These are phyloP conservation scores for Epichloe sylvatica DNA, from an alignment of 2,329 filamentous ascomycete species.

Conservation along the genomic window DNA sequence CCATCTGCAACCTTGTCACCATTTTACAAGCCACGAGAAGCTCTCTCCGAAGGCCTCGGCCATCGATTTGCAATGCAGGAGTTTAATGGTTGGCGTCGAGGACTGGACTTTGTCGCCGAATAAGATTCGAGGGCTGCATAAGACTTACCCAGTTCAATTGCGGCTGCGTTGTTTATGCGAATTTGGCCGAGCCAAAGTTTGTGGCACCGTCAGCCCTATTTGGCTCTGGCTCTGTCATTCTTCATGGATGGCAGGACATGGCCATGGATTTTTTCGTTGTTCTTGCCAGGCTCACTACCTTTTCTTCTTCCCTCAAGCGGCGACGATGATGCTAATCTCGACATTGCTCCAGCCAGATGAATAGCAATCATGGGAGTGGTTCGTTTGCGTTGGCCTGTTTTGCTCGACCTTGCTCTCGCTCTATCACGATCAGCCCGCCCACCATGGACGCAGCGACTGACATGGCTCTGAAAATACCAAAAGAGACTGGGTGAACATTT, in stretches of 20 bases:
- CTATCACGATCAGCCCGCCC: not conserved
- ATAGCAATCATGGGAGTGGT: not conserved
- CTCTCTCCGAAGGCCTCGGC: not conserved
- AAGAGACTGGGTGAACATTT: too few relatives aligned
- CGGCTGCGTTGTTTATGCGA: not conserved
- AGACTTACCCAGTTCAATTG: too few relatives aligned
- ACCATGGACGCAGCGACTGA: not conserved
- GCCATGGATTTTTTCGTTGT: not conserved
- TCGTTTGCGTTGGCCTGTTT: not conserved
- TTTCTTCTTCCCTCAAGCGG: not conserved
- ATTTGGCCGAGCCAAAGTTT: not conserved
- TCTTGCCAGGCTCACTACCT: not conserved
- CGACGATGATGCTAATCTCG: not conserved
- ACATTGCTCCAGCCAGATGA: not conserved
- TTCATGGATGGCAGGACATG: not conserved
- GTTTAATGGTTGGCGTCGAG: not conserved
- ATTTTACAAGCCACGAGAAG: not conserved
- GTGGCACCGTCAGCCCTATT: not conserved
- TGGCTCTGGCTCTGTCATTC: not conserved
- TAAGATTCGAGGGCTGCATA: too few relatives aligned
- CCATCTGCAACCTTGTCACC: slow-evolving; percentile 8
- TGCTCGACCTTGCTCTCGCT: not conserved
- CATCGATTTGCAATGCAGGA: not conserved
- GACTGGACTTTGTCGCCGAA: not conserved
- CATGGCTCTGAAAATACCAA: too few relatives aligned